Percentiles rank a stretch among this genome's conserved stretches.
Evolutionary conservation across 2,329 filamentous ascomycete species (phyloP).

Genomic region (Cladosporium cucumerinum): DNA sequence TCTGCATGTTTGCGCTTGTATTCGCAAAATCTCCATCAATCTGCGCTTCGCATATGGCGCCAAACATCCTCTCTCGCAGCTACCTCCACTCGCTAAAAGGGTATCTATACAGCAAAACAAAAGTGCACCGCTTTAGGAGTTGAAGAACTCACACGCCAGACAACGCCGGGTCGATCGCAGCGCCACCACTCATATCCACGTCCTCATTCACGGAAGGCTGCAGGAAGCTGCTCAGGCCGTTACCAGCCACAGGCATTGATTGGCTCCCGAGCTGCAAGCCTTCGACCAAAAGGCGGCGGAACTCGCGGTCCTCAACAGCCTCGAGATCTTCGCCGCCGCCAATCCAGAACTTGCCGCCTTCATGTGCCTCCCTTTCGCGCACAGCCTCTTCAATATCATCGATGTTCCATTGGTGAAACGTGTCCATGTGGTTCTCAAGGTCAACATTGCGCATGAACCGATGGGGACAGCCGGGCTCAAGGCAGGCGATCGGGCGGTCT

Average conservation of each 20-base stretch:
- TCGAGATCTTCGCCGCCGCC: constrained; percentile 32
- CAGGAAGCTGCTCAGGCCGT: constrained; percentile 3
- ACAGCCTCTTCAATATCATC: constrained; percentile 37
- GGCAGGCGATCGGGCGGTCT: constrained; percentile 51
- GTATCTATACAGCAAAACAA: constrained; percentile 11
- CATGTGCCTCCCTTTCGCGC: constrained; percentile 39
- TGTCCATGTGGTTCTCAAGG: constrained; percentile 54
- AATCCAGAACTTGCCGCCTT: constrained; percentile 47
- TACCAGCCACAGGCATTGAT: constrained; percentile 5
- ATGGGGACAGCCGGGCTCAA: constrained; percentile 49
- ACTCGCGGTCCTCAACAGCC: constrained; percentile 11
- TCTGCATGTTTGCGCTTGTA: not conserved
- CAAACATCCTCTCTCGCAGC: not conserved
- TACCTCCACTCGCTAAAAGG: not conserved
- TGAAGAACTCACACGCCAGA: not conserved
- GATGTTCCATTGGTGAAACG: constrained; percentile 41
- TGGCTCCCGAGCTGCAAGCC: constrained; percentile 10
- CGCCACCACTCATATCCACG: not conserved
- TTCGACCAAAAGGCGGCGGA: constrained; percentile 10
- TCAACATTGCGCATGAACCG: constrained; percentile 58
- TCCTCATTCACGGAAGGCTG: not conserved
- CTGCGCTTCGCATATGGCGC: not conserved
- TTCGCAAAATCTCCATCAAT: not conserved
- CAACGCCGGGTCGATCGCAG: constrained; percentile 10
- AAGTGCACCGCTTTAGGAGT: not conserved